Evolutionary conservation across 768 basidiomycete species (phyloP).

Genomic region (Lenzites betulinus): DNA sequence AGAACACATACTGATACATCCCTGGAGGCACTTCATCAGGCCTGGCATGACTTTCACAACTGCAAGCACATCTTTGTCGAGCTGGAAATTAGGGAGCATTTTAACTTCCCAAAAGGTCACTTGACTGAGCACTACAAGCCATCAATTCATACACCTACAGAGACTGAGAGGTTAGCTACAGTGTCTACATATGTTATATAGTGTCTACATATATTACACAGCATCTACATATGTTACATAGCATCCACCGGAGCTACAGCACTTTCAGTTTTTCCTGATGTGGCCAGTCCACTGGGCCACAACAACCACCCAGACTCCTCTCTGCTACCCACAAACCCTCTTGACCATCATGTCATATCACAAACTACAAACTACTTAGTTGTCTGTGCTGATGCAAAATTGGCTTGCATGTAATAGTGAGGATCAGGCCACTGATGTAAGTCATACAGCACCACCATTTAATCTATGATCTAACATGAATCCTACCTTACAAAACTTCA

Average conservation of each 20-base stretch:
- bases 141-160: too few species aligned
- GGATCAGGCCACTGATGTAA: neutral
- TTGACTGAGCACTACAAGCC: slow-evolving; percentile 25
- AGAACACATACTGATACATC: slow-evolving; percentile 26
- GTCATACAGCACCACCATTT: too few species aligned
- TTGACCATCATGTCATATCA: neutral
- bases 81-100: slow-evolving; percentile 25
- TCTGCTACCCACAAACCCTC: neutral
- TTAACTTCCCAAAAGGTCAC: slow-evolving; percentile 36
- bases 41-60: slow-evolving; percentile 29
- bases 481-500: slow-evolving; percentile 7
- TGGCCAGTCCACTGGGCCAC: too few species aligned
- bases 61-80: slow-evolving; percentile 32
- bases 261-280: too few species aligned
- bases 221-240: too few species aligned
- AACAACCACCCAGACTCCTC: neutral
- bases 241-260: too few species aligned
- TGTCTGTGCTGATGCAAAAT: neutral
- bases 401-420: neutral
- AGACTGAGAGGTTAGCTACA: too few species aligned
- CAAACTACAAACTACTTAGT: too few species aligned
- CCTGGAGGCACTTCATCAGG: slow-evolving; percentile 16
- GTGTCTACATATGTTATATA: too few species aligned
- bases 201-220: too few species aligned
- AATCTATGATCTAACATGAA: too few species aligned